These are phyloP conservation scores for Xylaria grammica DNA, from an alignment of 495 filamentous ascomycete species.

Conservation along the genomic window DNA sequence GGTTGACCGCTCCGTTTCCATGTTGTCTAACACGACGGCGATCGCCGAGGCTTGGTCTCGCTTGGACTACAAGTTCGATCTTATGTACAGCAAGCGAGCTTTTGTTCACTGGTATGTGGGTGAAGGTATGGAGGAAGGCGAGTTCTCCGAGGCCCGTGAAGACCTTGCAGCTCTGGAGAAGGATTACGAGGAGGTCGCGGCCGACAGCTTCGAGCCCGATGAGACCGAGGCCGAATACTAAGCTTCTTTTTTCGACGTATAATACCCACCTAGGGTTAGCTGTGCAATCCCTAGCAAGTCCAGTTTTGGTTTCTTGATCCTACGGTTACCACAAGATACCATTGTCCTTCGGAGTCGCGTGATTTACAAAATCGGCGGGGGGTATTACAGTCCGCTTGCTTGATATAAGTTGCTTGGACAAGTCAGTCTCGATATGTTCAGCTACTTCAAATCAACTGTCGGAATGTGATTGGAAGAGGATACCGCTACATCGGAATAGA, in stretches of 20 bases:
- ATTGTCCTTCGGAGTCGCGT: slow-evolving; percentile 16
- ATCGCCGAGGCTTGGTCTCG: slow-evolving; percentile 91
- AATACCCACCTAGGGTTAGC: slow-evolving; percentile 32
- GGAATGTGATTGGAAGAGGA: slow-evolving; percentile 1
- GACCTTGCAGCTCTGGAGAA: slow-evolving; percentile 87
- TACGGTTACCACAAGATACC: slow-evolving; percentile 14
- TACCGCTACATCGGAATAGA: background rate
- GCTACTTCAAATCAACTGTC: slow-evolving; percentile 5
- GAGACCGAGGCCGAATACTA: slow-evolving; percentile 76
- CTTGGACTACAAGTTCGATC: slow-evolving; percentile 91
- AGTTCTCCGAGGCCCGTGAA: slow-evolving; percentile 90
- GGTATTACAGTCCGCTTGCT: background rate
- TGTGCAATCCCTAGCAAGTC: slow-evolving; percentile 20
- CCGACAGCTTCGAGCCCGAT: slow-evolving; percentile 68
- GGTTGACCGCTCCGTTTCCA: slow-evolving; percentile 85
- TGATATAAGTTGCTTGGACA: slow-evolving; percentile 18
- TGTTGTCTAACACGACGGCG: slow-evolving; percentile 91
- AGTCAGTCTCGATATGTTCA: slow-evolving; percentile 3
- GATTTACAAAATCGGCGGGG: slow-evolving; percentile 8
- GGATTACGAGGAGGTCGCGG: slow-evolving; percentile 92
- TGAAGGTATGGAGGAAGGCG: slow-evolving; percentile 95
- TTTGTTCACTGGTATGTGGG: slow-evolving; percentile 97
- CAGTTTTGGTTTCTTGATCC: slow-evolving; percentile 16
- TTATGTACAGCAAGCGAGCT: slow-evolving; percentile 95
- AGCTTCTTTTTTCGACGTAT: slow-evolving; percentile 34